phyloP scores from a whole-genome alignment of 75 land plant genomes.

The Cryptomeria japonica region DNA sequence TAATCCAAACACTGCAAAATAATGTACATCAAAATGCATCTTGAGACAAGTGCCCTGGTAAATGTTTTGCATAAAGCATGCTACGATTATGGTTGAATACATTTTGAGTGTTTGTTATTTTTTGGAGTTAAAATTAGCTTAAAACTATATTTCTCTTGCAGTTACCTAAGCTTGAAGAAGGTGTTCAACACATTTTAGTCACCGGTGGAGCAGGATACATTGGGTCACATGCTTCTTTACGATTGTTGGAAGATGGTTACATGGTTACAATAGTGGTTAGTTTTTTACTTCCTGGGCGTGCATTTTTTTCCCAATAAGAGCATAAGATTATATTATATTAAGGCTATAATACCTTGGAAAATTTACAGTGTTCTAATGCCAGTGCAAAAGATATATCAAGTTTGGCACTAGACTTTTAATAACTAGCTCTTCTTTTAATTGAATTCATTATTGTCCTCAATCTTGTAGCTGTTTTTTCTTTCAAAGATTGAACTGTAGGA shows the following conservation, averaged over 20 bases:
- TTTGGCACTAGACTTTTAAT: background rate
- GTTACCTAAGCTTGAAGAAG: conserved; percentile 40
- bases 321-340: background rate
- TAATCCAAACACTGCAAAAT: background rate
- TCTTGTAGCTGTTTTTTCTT: too few relatives aligned
- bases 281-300: background rate
- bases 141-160: conserved; percentile 14
- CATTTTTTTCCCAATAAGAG: background rate
- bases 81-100: background rate
- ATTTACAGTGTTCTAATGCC: background rate
- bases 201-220: conserved; percentile 57
- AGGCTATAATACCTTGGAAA: background rate
- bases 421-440: background rate
- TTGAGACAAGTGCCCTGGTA: background rate
- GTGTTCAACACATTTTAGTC: conserved; percentile 42
- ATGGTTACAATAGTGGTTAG: conserved; percentile 51
- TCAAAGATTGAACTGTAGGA: too few relatives aligned
- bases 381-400: background rate
- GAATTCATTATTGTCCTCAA: background rate
- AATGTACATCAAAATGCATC: background rate
- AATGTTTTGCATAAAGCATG: background rate
- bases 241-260: conserved; percentile 40
- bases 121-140: background rate
- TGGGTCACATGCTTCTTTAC: conserved; percentile 52
- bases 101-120: background rate